These are phyloP conservation scores for Fusarium aywerte DNA, from an alignment of 2,329 filamentous ascomycete genomes.

Conservation along the genomic window DNA sequence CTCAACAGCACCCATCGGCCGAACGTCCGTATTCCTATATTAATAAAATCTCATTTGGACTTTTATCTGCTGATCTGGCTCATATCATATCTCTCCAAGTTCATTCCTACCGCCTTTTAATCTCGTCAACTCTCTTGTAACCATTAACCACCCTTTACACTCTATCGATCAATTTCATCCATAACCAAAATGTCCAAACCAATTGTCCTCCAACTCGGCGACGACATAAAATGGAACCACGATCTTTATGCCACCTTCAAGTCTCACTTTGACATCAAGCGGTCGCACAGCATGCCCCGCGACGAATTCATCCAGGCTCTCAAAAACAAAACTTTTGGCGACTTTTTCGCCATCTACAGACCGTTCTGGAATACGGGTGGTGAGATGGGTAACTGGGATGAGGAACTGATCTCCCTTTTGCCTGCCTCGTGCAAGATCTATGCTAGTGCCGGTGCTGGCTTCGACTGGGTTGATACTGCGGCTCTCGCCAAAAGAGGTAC, in stretches of 20 bases:
- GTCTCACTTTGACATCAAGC: slow-evolving; percentile 41
- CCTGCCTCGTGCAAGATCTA: slow-evolving; percentile 42
- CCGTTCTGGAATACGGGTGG: slow-evolving; percentile 46
- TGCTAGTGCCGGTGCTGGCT: slow-evolving; percentile 44
- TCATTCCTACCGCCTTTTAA: background rate
- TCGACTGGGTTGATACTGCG: slow-evolving; percentile 46
- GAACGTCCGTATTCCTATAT: slow-evolving; percentile 24
- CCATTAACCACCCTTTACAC: background rate
- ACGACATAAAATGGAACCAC: slow-evolving; percentile 46
- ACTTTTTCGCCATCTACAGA: slow-evolving; percentile 44
- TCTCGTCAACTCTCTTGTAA: background rate
- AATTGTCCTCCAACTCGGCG: slow-evolving; percentile 46
- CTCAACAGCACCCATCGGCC: slow-evolving; percentile 33
- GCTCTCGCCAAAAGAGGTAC: slow-evolving; percentile 39
- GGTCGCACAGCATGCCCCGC: slow-evolving; percentile 44
- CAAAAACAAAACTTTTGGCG: slow-evolving; percentile 40
- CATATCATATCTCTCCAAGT: background rate
- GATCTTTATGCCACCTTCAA: slow-evolving; percentile 41
- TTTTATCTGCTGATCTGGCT: background rate
- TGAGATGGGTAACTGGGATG: slow-evolving; percentile 46
- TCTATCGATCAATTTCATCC: background rate
- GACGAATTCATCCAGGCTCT: slow-evolving; percentile 43
- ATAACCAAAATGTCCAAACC: slow-evolving; percentile 38
- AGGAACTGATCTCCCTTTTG: slow-evolving; percentile 40
- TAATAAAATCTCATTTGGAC: slow-evolving; percentile 12